These are phyloP conservation scores for Kwoniella mangroviensis DNA, from an alignment of 768 basidiomycete species.

Conservation along the genomic window DNA sequence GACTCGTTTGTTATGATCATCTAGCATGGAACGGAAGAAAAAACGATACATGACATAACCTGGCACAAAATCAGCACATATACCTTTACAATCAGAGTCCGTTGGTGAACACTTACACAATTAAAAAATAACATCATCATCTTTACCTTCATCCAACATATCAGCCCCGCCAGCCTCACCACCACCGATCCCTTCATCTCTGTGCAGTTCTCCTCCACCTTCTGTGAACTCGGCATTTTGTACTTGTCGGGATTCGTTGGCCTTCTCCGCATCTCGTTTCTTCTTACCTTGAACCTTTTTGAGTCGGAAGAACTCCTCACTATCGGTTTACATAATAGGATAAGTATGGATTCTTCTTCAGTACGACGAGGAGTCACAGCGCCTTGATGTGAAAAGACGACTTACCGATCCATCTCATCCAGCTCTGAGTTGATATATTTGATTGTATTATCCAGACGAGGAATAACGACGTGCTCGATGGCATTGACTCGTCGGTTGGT, in stretches of 20 bases:
- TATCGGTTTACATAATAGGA: not conserved
- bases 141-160: conserved; percentile 77
- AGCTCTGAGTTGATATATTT: conserved; percentile 96
- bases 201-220: conserved; percentile 53
- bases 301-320: conserved; percentile 67
- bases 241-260: conserved; percentile 31
- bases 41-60: not conserved
- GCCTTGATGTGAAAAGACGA: not conserved
- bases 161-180: conserved; percentile 60
- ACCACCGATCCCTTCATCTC: conserved; percentile 58
- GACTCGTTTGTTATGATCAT: too few species aligned
- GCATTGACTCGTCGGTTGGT: conserved; percentile 99
- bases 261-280: conserved; percentile 71
- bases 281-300: conserved; percentile 99
- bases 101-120: not conserved
- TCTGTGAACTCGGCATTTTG: conserved; percentile 41
- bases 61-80: not conserved
- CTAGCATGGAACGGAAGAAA: not conserved
- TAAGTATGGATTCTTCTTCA: not conserved
- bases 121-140: conserved; percentile 91
- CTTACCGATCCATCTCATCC: conserved; percentile 97
- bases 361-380: not conserved
- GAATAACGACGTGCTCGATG: conserved; percentile 96
- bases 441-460: conserved; percentile 93
- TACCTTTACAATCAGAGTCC: not conserved